These are phyloP conservation scores for Wickerhamomyces silvicola DNA, from an alignment of 805 yeast genomes.

Conservation along the genomic window DNA sequence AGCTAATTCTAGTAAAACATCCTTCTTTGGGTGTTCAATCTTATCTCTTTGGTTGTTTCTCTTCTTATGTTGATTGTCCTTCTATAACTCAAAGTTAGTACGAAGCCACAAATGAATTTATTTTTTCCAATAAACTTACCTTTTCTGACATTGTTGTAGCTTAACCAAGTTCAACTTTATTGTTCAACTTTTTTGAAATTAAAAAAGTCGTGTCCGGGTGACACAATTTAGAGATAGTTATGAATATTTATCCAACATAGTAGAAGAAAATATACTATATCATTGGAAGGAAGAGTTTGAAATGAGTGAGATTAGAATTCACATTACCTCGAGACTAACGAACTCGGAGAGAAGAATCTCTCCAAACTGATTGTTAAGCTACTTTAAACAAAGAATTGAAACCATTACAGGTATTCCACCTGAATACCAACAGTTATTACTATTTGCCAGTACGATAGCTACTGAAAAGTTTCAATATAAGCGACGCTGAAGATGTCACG, in stretches of 20 bases:
- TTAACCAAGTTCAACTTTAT: neutral
- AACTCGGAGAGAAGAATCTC: slow-evolving; percentile 65
- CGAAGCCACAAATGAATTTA: too few species aligned
- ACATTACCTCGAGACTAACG: slow-evolving; percentile 58
- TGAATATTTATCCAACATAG: neutral
- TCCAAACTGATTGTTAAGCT: slow-evolving; percentile 50
- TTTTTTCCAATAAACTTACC: too few species aligned
- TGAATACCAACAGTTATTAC: slow-evolving; percentile 40
- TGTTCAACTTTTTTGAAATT: neutral
- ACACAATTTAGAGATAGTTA: neutral
- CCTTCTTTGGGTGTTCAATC: slow-evolving; percentile 77
- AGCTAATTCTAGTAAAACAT: slow-evolving; percentile 77
- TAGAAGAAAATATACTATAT: neutral
- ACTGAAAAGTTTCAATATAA: slow-evolving; percentile 23
- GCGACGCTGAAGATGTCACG: slow-evolving; percentile 8
- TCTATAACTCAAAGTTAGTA: too few species aligned
- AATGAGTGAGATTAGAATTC: slow-evolving; percentile 39
- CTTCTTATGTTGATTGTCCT: too few species aligned
- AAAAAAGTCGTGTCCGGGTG: neutral
- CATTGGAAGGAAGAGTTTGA: neutral
- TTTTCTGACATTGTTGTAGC: too few species aligned
- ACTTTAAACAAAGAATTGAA: slow-evolving; percentile 52
- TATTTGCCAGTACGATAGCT: slow-evolving; percentile 32
- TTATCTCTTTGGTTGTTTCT: slow-evolving; percentile 27
- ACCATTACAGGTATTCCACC: slow-evolving; percentile 72